Conservation (phyloP, 441 rosid genomes). For the Gossypium davidsonii region DNA sequence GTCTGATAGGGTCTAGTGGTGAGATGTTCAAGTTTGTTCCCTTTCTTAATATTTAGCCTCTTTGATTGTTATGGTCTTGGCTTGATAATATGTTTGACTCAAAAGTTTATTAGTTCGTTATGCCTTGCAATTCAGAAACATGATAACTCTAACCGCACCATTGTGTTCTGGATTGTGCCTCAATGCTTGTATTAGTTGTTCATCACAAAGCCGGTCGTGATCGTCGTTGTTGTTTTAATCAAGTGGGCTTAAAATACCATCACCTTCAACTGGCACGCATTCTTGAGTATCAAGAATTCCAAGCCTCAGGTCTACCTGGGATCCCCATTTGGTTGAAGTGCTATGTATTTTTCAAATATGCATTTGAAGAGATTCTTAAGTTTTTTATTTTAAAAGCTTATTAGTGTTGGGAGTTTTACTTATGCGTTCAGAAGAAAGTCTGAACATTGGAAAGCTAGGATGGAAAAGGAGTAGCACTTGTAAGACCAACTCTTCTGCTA, state of each 20-base stretch:
- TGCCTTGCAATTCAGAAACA: background rate
- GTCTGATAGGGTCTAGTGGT: slow-evolving; percentile 11
- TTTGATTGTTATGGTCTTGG: background rate
- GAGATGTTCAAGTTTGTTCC: background rate
- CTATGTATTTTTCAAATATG: background rate
- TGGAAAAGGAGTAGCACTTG: background rate
- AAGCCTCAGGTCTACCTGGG: background rate
- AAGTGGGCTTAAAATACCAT: background rate
- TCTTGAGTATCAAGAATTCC: background rate
- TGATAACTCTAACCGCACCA: background rate
- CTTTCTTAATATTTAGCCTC: background rate
- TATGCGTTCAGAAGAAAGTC: background rate
- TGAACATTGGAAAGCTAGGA: background rate
- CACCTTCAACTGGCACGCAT: background rate
- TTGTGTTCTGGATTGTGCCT: slow-evolving; percentile 9
- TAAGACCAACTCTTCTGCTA: background rate
- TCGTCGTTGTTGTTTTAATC: background rate
- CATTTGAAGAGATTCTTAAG: background rate
- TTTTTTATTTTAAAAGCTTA: slow-evolving; percentile 1
- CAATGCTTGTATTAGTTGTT: background rate
- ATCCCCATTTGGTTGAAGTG: background rate
- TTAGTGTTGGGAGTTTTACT: background rate
- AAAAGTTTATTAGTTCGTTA: background rate
- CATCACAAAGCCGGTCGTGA: background rate
- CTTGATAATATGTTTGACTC: background rate